Evolutionary conservation across 768 basidiomycete species (phyloP).

Genomic region (Cytidiella melzeri): DNA sequence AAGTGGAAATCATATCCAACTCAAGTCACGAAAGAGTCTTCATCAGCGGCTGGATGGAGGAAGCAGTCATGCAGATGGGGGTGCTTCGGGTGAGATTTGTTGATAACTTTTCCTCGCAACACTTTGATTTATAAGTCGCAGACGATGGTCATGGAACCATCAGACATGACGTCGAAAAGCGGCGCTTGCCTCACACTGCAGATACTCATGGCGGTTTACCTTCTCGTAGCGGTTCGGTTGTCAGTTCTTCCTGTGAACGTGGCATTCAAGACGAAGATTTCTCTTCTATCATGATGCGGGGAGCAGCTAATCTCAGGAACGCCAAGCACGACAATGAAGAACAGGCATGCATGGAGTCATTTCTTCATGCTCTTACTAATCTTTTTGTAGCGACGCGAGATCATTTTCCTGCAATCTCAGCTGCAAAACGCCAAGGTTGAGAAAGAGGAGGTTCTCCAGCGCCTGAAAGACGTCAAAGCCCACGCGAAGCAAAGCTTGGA

Average conservation of each 20-base stretch:
- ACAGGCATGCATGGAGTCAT: slow-evolving; percentile 11
- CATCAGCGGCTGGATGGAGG: slow-evolving; percentile 12
- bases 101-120: too few species aligned
- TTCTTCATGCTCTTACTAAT: not conserved
- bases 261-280: slow-evolving; percentile 20
- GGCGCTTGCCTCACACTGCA: not conserved
- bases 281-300: slow-evolving; percentile 26
- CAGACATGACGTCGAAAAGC: too few species aligned
- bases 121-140: not conserved
- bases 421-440: slow-evolving; percentile 14
- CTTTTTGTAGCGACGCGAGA: slow-evolving; percentile 19
- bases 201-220: not conserved
- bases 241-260: slow-evolving; percentile 12
- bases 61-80: not conserved
- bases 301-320: slow-evolving; percentile 20
- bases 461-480: slow-evolving; percentile 20
- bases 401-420: slow-evolving; percentile 18
- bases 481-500: slow-evolving; percentile 20
- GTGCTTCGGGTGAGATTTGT: not conserved
- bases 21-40: slow-evolving; percentile 14
- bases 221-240: slow-evolving; percentile 21
- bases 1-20: not conserved
- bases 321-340: slow-evolving; percentile 22
- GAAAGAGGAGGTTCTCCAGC: slow-evolving; percentile 20
- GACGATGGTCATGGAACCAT: not conserved